Base-by-base conservation (phyloP, 108 stramenopile genomes). In the Cylindrotheca fusiformis region DNA sequence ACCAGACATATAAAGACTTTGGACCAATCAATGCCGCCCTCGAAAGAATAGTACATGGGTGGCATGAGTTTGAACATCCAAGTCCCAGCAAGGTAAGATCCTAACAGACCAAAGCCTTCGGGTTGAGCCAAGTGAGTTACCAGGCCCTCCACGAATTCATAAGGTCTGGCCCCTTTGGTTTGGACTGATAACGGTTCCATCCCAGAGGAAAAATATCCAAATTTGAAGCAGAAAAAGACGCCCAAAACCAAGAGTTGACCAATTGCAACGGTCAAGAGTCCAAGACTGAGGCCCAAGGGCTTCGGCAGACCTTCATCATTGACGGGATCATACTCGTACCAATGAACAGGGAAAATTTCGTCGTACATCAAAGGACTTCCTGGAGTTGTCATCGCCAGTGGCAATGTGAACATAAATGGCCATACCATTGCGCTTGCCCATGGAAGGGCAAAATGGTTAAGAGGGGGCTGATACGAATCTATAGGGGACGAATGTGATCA, bases 21-120 rank as follows among this genome's bases (percentile, higher is more conserved):
- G 19, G 44, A 51, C 79, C 80, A 93, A 52, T 95, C 86, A 69
- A 95, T 87, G 8, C 79, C 72, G 19, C 87, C 89, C 28, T 83
- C 74, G 48, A 93, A 97, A 52, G 66, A 67, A 63, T 95, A 95
- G 64, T 97, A 97, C 24, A 84, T 74, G 1, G 22, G 22, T 6
- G 96, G 96, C 83, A 97, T 88, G 41, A 88, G 73, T 36, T 74
- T 51, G 36, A 85, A 78, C 78, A 95, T 87, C 96, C 96, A 97
- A 1, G 93, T 94, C 44, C 85, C 61, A 18, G 79, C 26, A 21
- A 97, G 76, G 74, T 97, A 97, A 17, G 67, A 55, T 4, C 62
- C 83, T 33, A 97, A 58, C n/a, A 97, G 71, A 0, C 87, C 68
- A 71, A 97, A 97, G 49, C 94, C 96, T 58, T 93, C 95, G 1